Base-by-base conservation (phyloP, 306 rosid genomes). In the Medicago truncatula region DNA sequence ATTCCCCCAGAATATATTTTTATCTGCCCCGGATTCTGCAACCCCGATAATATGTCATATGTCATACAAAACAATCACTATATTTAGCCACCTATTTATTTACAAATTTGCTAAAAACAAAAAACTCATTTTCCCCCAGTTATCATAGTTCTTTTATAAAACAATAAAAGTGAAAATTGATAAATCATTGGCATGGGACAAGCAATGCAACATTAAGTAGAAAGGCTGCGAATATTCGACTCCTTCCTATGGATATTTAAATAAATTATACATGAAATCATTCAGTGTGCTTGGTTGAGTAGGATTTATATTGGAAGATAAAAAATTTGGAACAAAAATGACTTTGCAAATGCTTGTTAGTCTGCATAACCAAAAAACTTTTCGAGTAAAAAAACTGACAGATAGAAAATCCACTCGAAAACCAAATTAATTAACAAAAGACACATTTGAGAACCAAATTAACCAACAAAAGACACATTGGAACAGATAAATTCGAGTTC, bases 1-100 rank as follows among this genome's bases (percentile, higher is more conserved):
- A 96, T 86, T 14, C 99, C 99, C 68, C 96, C 96, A 17, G 95
- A 83, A 83, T 63, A 80, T 78, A 89, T 81, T 84, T 86, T 96
- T 73, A 96, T 89, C 83, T 92, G 97, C 76, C 99, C 99, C 7
- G 93, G 86, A 87, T 88, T 96, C 99, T 96, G 99, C 84, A 74
- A 74, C 10, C 43, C 59, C 61, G 67, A 50, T 65, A 20, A 74
- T 25, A 34, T 57, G 31, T 21, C 49, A 77, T 21, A 56, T 21
- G 70, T 46, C 62, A 70, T 38, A 57, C 46, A 60, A 23, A 65
- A 43, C 64, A 77, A 64, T 12, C 17, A 4, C 56, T 21, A 61
- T 57, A 40, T 70, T 61, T 36, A 31, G 49, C 64, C 41, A 59
- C 46, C 31, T 50, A 15, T 41, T 75, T 50, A 15, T 41, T 75